These are phyloP conservation scores for Calonectria montana DNA, from an alignment of 2,329 filamentous ascomycete genomes.

Conservation along the genomic window DNA sequence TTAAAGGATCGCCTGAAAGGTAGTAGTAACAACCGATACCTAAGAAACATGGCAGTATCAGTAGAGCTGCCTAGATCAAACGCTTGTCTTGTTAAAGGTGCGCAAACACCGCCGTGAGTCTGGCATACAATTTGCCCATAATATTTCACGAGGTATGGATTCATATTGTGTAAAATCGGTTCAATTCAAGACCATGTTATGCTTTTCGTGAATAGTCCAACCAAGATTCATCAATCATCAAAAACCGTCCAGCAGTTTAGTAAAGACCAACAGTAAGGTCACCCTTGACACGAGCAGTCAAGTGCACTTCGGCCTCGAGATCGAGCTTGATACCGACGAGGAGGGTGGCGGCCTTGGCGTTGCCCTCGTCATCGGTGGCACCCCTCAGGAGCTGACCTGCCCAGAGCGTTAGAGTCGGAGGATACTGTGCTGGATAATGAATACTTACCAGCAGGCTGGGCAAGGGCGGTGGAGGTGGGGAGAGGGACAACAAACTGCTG, in stretches of 20 bases:
- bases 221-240: conserved; percentile 2
- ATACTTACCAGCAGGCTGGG: neutral
- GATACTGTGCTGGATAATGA: neutral
- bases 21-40: no score
- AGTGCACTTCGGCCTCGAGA: neutral
- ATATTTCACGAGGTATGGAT: no score
- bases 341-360: conserved; percentile 4
- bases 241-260: neutral
- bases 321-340: neutral
- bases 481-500: conserved; percentile 1
- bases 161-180: neutral
- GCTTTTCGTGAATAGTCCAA: neutral
- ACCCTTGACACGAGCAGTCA: conserved; percentile 5
- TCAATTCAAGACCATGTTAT: neutral
- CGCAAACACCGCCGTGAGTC: no score
- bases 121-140: no score
- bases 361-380: neutral
- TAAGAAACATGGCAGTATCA: no score
- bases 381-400: neutral
- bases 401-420: neutral
- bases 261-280: neutral
- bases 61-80: no score
- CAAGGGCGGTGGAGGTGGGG: neutral
- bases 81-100: no score
- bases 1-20: no score